A percentile compares a stretch with the other conserved stretches of the same genome.
Conservation (phyloP, 345 rosid species). For the Noccaea caerulescens region DNA sequence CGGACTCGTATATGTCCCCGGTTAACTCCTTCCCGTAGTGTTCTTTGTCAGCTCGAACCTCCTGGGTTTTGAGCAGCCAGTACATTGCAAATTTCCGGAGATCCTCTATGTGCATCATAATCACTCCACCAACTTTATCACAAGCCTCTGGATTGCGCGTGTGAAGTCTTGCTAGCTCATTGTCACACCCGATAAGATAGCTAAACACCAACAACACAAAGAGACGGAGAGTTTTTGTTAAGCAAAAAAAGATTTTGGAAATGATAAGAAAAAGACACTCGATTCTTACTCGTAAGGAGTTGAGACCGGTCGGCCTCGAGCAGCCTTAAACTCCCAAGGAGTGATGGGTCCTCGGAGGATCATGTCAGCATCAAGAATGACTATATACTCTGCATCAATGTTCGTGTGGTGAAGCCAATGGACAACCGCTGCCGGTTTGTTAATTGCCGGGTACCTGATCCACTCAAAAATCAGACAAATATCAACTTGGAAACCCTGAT, state of each 20-base stretch:
- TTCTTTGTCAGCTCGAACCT: constrained; percentile 93
- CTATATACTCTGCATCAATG: constrained; percentile 87
- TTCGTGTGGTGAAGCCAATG: constrained; percentile 97
- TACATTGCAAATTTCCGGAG: constrained; percentile 82
- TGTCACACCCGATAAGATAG: constrained; percentile 94
- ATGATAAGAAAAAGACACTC: not conserved
- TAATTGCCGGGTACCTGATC: constrained; percentile 97
- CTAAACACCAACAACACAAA: constrained; percentile 50
- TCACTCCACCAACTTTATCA: constrained; percentile 98
- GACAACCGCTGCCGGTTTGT: constrained; percentile 96
- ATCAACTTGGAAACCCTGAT: not conserved
- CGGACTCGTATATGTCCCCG: constrained; percentile 87
- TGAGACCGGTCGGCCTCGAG: constrained; percentile 93
- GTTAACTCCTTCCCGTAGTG: constrained; percentile 89
- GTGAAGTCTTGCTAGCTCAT: constrained; percentile 91
- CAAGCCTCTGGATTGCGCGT: constrained; percentile 91
- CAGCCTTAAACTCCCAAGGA: constrained; percentile 95
- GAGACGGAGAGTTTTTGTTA: not conserved
- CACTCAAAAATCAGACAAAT: constrained; percentile 24
- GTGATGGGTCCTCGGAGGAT: constrained; percentile 93
- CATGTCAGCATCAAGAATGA: constrained; percentile 99
- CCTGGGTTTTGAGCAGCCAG: constrained; percentile 97
- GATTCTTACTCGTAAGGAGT: constrained; percentile 92
- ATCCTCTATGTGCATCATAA: constrained; percentile 96
- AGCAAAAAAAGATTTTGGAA: not conserved